Evolutionary conservation across 805 yeast species (phyloP), one percentile per base, ranked within the genome.

Genomic region (Saccharomycopsis sp.): DNA sequence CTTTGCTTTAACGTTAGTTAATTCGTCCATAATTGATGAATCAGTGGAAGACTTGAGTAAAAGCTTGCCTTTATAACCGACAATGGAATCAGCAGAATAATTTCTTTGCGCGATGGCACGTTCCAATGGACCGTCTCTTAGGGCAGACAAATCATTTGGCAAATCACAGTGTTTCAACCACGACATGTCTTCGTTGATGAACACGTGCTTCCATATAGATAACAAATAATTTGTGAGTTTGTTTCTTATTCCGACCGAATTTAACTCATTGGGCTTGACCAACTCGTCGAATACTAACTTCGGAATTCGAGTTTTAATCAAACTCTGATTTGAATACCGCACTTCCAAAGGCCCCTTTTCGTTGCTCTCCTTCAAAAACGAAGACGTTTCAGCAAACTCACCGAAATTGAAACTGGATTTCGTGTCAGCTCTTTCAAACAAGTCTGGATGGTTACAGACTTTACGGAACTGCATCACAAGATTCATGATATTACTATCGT

Each of bases 381-480:
- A 83, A 1, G 83, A 80, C 1, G 97, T 86, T 63, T 82, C 86
- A 14, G 96, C 96, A 76, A 87, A 90, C 12, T 73, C 72, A 2
- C 85, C 83, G 67, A 90, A 86, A 23, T 85, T 78, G 67, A 93
- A 86, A 22, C 97, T 88, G 0, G 96, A 88, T 64, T 79, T 82
- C 7, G 93, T 93, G 68, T 94, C 98, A 2, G 96, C 97, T 69
- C 99, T 82, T 74, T 94, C 99, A 72, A 94, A 94, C 64, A 94
- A 78, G 72, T 94, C 97, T 0, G 98, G 98, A 72, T 93, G 99
- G 70, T 93, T 93, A 74, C 99, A 93, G 53, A 94, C 98, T 71
- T 93, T 93, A 74, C 99, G 83, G 76, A 94, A 94, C 74, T 94
- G 99, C 99, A 94, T 94, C 41, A 94, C 99, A 64, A 94, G 82